Percentiles rank a stretch among this genome's conserved stretches.
Conservation (phyloP, 176 grass and related monocot species). For the Leersia perrieri region DNA sequence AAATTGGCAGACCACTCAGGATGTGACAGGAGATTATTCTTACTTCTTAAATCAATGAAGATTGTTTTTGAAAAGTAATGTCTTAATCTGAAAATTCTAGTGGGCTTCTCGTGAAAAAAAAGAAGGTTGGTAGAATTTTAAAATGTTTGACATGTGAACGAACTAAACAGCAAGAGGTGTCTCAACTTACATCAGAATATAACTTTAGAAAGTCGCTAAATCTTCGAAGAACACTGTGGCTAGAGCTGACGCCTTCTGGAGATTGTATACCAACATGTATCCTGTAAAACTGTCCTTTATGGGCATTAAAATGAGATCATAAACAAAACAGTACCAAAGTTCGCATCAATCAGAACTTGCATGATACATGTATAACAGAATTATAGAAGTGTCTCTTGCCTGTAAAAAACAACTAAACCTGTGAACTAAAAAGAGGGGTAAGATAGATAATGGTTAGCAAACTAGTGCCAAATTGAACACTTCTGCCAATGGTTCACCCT, state of each 20-base stretch:
- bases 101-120: not conserved
- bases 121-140: not conserved
- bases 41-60: not conserved
- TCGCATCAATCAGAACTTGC: not conserved
- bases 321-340: constrained; percentile 6
- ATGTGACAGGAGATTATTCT: not conserved
- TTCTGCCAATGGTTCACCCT: not conserved
- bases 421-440: not conserved
- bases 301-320: constrained; percentile 51
- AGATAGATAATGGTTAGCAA: not conserved
- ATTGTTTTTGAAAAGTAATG: not conserved
- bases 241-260: constrained; percentile 84
- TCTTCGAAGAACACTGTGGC: constrained; percentile 78
- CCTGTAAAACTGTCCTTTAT: constrained; percentile 99
- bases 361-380: not conserved
- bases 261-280: constrained; percentile 98
- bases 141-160: not conserved
- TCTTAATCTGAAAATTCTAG: not conserved
- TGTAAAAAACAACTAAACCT: not conserved
- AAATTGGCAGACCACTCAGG: not conserved
- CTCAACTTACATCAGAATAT: constrained; percentile 75
- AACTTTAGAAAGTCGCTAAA: constrained; percentile 96
- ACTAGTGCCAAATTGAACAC: not conserved
- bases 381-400: not conserved
- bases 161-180: constrained; percentile 8